Percentiles rank a stretch among this genome's conserved stretches.
These are phyloP conservation scores for Acacia confusa DNA, from an alignment of 306 rosid species.

Conservation along the genomic window DNA sequence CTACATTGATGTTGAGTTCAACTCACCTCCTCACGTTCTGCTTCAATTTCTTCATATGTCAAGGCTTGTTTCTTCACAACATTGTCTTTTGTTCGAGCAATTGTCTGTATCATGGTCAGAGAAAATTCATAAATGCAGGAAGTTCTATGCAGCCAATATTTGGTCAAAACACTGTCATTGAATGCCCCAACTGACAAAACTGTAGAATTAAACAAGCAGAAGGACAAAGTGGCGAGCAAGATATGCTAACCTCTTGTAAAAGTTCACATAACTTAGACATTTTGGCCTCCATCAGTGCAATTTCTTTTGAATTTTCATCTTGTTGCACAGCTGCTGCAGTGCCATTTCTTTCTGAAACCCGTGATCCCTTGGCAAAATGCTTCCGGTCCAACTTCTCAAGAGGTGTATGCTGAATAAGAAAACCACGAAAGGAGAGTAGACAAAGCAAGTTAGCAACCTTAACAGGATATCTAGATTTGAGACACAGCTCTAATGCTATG, in stretches of 20 bases:
- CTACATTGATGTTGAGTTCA: background rate
- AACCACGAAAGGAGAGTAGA: background rate
- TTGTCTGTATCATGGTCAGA: constrained; percentile 56
- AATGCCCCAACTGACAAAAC: constrained; percentile 20
- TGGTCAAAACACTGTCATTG: background rate
- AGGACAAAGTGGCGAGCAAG: constrained; percentile 12
- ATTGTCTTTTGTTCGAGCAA: constrained; percentile 84
- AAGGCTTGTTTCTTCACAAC: constrained; percentile 92
- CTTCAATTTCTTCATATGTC: constrained; percentile 95
- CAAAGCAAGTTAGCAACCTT: background rate
- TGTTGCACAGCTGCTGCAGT: constrained; percentile 48
- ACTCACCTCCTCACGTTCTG: constrained; percentile 95
- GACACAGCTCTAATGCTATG: background rate
- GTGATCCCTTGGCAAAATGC: constrained; percentile 78
- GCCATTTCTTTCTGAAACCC: constrained; percentile 53
- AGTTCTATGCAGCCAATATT: background rate
- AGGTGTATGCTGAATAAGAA: constrained; percentile 69
- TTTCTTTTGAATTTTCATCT: constrained; percentile 65
- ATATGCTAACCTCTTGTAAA: constrained; percentile 67
- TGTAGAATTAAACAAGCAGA: constrained; percentile 12
- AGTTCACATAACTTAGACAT: constrained; percentile 64
- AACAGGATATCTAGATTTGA: background rate
- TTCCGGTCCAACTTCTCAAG: constrained; percentile 86
- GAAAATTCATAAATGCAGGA: constrained; percentile 24
- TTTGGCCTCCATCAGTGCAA: constrained; percentile 74